A percentile compares a stretch with the other conserved stretches of the same genome.
These are phyloP conservation scores for Barnettozyma pratensis DNA, from an alignment of 805 yeast species.

Conservation along the genomic window DNA sequence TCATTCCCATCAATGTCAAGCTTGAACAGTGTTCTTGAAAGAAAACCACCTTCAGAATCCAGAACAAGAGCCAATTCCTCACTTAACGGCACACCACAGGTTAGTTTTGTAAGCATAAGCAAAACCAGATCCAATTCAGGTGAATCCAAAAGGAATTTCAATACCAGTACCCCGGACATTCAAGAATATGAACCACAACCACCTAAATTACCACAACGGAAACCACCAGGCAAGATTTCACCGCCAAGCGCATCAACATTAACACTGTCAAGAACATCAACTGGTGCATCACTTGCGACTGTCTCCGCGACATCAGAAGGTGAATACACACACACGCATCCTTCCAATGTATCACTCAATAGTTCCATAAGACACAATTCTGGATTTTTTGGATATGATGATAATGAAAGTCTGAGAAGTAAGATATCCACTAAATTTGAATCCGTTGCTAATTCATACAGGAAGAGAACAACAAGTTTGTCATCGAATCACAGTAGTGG, in stretches of 20 bases:
- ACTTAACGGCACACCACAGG: not conserved
- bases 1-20: slow-evolving; percentile 24
- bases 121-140: slow-evolving; percentile 6
- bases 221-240: slow-evolving; percentile 10
- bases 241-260: slow-evolving; percentile 1
- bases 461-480: slow-evolving; percentile 1
- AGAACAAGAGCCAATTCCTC: slow-evolving; percentile 11
- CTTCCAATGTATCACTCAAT: not conserved
- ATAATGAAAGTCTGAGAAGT: slow-evolving; percentile 1
- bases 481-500: not conserved
- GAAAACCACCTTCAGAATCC: slow-evolving; percentile 9
- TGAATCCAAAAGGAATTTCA: not conserved
- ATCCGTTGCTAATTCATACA: slow-evolving; percentile 1
- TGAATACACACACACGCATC: not conserved
- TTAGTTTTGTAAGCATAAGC: slow-evolving; percentile 1
- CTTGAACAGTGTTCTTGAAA: slow-evolving; percentile 11
- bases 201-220: slow-evolving; percentile 3
- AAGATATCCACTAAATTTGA: slow-evolving; percentile 6
- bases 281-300: slow-evolving; percentile 2
- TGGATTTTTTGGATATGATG: not conserved
- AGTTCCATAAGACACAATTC: not conserved
- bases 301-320: slow-evolving; percentile 7
- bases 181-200: not conserved
- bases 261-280: slow-evolving; percentile 8
- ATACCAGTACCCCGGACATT: not conserved